Evolutionary conservation across 2,329 filamentous ascomycete genomes (phyloP).

Genomic region (Diplodia sapinea): DNA sequence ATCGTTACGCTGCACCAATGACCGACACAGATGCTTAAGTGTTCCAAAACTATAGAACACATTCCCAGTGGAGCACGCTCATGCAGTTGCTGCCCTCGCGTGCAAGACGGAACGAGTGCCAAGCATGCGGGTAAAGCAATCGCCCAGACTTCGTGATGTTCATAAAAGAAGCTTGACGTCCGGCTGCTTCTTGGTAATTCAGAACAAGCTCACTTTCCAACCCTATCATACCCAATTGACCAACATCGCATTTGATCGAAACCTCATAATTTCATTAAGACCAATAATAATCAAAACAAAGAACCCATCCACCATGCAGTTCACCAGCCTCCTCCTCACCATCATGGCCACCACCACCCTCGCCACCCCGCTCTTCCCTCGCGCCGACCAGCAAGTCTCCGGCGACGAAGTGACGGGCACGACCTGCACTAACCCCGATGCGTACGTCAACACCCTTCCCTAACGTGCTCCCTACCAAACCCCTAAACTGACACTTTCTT

Average conservation of each 20-base stretch:
- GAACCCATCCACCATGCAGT: slow-evolving; percentile 9
- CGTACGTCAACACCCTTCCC: slow-evolving; percentile 39
- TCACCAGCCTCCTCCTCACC: slow-evolving; percentile 2
- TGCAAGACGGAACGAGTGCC: neutral
- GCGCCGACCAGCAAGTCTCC: slow-evolving; percentile 36
- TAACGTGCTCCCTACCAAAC: no score
- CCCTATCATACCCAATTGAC: neutral
- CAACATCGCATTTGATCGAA: no score
- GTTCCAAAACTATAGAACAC: neutral
- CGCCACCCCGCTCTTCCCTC: slow-evolving; percentile 19
- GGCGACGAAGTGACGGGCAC: slow-evolving; percentile 42
- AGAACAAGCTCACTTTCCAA: neutral
- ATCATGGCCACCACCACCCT: slow-evolving; percentile 6
- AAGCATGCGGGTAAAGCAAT: neutral
- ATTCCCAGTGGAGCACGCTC: neutral
- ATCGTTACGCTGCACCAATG: neutral
- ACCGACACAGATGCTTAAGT: neutral
- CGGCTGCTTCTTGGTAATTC: neutral
- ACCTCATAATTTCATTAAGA: no score
- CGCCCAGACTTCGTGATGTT: neutral
- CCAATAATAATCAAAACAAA: neutral
- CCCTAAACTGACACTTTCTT: neutral
- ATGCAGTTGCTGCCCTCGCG: neutral
- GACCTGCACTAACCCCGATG: slow-evolving; percentile 42
- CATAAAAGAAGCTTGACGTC: neutral